A percentile compares a stretch with the other conserved stretches of the same genome.
Conservation (phyloP, 2,329 filamentous ascomycete genomes). For the Myriosclerotinia duriaeana region DNA sequence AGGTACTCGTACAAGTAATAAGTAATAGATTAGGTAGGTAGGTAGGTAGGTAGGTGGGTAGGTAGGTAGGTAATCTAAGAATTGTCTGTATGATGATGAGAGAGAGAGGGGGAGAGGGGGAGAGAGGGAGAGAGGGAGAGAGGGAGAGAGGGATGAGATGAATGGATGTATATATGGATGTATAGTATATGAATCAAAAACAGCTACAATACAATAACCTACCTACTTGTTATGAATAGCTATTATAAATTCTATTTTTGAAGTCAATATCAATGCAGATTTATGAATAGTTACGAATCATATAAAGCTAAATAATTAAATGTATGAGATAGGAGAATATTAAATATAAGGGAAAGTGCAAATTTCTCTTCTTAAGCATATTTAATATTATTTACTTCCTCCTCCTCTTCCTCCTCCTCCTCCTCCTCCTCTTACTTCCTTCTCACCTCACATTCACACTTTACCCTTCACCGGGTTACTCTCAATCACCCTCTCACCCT, state of each 20-base stretch:
- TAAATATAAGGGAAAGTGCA: constrained; percentile 3
- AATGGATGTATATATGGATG: neutral
- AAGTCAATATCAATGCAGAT: neutral
- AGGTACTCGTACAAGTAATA: neutral
- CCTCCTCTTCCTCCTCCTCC: neutral
- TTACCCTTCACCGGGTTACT: neutral
- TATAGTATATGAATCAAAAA: neutral
- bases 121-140: neutral
- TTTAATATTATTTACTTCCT: neutral
- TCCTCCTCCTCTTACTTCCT: no score
- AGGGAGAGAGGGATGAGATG: neutral
- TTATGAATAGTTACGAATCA: neutral
- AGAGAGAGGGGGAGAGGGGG: no score
- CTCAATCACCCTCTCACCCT: neutral
- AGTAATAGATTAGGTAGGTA: neutral
- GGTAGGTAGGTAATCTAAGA: no score
- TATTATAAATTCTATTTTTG: neutral
- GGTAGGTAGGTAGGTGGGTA: no score
- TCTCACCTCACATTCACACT: neutral
- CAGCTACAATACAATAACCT: no score
- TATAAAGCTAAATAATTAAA: neutral
- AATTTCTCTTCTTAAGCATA: neutral
- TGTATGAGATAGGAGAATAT: neutral
- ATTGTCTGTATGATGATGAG: neutral
- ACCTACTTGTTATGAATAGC: no score